These are phyloP conservation scores for Tetraselmis chui DNA, from an alignment of 139 green algal species.

Conservation along the genomic window DNA sequence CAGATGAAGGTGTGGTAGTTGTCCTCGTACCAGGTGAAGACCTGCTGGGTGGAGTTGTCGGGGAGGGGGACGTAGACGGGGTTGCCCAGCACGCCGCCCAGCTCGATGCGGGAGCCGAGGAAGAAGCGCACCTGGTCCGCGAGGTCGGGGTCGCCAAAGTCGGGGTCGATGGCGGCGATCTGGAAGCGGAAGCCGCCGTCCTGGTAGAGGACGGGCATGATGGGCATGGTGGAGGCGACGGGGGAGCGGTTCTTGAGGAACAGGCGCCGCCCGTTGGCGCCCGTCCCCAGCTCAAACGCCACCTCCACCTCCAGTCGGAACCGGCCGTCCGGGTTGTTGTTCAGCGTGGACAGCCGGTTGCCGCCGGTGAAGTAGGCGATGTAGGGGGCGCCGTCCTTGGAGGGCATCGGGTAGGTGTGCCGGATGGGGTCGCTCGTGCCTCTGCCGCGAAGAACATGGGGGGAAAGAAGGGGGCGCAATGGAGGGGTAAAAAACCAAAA, in stretches of 20 bases:
- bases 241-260: conserved; percentile 20
- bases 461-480: too few relatives aligned
- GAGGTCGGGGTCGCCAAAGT: conserved; percentile 1
- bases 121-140: conserved; percentile 12
- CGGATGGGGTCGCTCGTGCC: conserved; percentile 7
- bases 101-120: conserved; percentile 9
- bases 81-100: conserved; percentile 20
- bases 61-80: neutral
- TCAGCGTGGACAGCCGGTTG: conserved; percentile 23
- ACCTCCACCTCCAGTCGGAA: conserved; percentile 16
- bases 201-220: conserved; percentile 24
- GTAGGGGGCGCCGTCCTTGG: conserved; percentile 9
- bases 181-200: conserved; percentile 13
- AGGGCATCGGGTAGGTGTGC: neutral
- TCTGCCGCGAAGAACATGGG: too few relatives aligned
- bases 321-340: conserved; percentile 29
- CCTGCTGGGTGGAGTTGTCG: neutral
- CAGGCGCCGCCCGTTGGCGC: neutral
- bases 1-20: neutral
- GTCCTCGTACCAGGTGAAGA: neutral
- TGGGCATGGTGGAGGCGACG: conserved; percentile 14
- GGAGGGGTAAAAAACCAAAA: too few relatives aligned
- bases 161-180: conserved; percentile 20
- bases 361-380: conserved; percentile 28
- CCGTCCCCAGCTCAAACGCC: neutral